These are phyloP conservation scores for Leccinum boreale DNA, from an alignment of 768 basidiomycete genomes.

Conservation along the genomic window DNA sequence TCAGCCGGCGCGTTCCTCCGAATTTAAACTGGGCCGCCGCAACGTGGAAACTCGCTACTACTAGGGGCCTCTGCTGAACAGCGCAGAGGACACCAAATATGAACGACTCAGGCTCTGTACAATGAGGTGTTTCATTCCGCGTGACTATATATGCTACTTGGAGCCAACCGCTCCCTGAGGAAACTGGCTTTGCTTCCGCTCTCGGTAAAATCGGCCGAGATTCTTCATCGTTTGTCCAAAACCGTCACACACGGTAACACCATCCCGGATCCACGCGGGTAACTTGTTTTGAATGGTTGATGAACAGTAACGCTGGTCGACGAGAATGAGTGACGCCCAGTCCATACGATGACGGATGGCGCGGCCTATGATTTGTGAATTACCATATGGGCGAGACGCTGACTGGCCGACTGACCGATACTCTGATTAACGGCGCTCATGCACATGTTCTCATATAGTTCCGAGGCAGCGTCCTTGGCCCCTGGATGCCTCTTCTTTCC, in stretches of 20 bases:
- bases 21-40: not conserved
- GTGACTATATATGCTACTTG: constrained; percentile 3
- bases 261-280: constrained; percentile 85
- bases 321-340: constrained; percentile 86
- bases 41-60: not conserved
- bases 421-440: constrained; percentile 97
- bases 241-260: constrained; percentile 51
- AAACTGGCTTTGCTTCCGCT: constrained; percentile 37
- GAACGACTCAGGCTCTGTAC: constrained; percentile 1
- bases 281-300: constrained; percentile 70
- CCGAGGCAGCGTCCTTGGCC: constrained; percentile 66
- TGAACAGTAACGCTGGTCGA: constrained; percentile 80
- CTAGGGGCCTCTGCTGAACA: not conserved
- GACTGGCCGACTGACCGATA: constrained; percentile 59
- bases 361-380: constrained; percentile 53
- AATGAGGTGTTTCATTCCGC: not conserved
- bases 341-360: constrained; percentile 90
- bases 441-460: constrained; percentile 88
- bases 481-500: constrained; percentile 34
- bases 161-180: not conserved
- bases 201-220: constrained; percentile 66
- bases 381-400: not conserved
- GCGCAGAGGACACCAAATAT: not conserved
- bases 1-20: not conserved
- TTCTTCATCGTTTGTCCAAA: constrained; percentile 74